phyloP scores from a whole-genome alignment of 768 basidiomycete species.

The Lactarius tabidus region DNA sequence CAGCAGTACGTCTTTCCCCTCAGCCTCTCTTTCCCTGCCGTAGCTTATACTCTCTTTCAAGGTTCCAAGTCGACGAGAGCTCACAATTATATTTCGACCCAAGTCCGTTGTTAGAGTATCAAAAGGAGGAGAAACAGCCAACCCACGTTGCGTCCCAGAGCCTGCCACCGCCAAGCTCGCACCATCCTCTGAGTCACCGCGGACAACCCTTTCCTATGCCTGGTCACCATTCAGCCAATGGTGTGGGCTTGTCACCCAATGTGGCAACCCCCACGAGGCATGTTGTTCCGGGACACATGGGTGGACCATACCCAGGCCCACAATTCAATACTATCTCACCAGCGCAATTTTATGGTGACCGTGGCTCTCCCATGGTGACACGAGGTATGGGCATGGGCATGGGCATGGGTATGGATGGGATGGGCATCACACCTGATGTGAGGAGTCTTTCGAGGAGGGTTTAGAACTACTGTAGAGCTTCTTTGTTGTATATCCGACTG shows the following conservation, averaged over 20 bases:
- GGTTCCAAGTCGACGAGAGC: slow-evolving; percentile 71
- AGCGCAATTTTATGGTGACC: slow-evolving; percentile 40
- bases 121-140: slow-evolving; percentile 28
- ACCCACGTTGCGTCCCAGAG: neutral
- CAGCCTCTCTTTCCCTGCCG: neutral
- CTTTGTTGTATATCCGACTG: neutral
- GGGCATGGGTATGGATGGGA: slow-evolving; percentile 26
- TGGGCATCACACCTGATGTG: slow-evolving; percentile 26
- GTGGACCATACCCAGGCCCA: slow-evolving; percentile 27
- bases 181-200: slow-evolving; percentile 21
- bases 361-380: slow-evolving; percentile 24
- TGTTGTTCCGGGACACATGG: slow-evolving; percentile 29
- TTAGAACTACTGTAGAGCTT: neutral
- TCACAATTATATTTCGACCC: slow-evolving; percentile 75
- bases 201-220: slow-evolving; percentile 13
- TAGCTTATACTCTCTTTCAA: slow-evolving; percentile 29
- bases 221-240: slow-evolving; percentile 25
- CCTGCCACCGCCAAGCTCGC: slow-evolving; percentile 23
- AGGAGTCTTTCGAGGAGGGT: slow-evolving; percentile 24
- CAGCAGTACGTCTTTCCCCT: slow-evolving; percentile 57
- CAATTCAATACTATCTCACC: slow-evolving; percentile 37
- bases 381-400: slow-evolving; percentile 17
- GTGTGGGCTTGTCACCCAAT: slow-evolving; percentile 21
- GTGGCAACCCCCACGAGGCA: slow-evolving; percentile 30
- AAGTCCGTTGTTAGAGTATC: slow-evolving; percentile 34